Evolutionary conservation across 83 land plant genomes (phyloP).

Genomic region (Thuja plicata): DNA sequence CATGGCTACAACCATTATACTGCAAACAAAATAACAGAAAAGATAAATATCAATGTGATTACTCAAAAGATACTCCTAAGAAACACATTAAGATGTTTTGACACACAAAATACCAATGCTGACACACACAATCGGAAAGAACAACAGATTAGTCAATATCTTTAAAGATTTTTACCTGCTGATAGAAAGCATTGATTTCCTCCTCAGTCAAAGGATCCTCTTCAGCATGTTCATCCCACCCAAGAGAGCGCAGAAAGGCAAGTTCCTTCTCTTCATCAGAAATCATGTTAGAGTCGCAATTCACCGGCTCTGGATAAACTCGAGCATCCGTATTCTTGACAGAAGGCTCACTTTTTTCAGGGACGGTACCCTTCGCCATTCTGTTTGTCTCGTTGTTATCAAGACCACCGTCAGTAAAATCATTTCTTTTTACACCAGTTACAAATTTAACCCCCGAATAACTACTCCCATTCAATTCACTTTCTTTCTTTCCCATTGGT

Average conservation of each 20-base stretch:
- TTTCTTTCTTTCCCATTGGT: neutral
- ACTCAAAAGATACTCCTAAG: neutral
- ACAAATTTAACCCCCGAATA: neutral
- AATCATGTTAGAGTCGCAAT: neutral
- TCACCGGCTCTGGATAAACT: neutral
- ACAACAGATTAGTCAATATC: neutral
- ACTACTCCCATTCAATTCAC: neutral
- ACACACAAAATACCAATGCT: neutral
- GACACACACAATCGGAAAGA: neutral
- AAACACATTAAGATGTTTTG: neutral
- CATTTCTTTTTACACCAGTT: neutral
- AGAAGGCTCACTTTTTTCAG: neutral
- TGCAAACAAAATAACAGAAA: slow-evolving; percentile 10
- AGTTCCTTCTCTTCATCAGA: slow-evolving; percentile 12
- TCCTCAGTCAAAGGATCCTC: slow-evolving; percentile 24
- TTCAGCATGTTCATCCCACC: slow-evolving; percentile 24
- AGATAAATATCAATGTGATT: neutral
- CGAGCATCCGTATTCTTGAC: neutral
- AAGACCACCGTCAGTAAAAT: neutral
- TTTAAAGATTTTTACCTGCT: slow-evolving; percentile 21
- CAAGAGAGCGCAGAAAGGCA: slow-evolving; percentile 28
- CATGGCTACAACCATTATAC: neutral
- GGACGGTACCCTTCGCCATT: neutral
- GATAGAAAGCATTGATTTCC: slow-evolving; percentile 27
- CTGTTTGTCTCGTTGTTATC: neutral